phyloP scores from a whole-genome alignment of 139 green algal species.

The Micractinium sp. region DNA sequence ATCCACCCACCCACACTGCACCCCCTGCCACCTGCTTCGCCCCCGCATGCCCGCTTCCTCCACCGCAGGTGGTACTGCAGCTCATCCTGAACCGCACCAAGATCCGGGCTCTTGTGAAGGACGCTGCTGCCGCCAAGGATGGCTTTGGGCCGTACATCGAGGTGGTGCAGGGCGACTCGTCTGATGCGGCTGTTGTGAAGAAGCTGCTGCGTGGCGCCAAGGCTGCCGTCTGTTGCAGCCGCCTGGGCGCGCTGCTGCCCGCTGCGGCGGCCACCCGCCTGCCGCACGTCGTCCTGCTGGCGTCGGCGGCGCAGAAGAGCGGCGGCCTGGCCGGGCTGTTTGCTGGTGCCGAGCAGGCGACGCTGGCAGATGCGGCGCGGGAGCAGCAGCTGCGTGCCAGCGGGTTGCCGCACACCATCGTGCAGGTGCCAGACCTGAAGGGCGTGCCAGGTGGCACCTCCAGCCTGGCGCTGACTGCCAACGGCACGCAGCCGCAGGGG shows the following conservation, averaged over 20 bases:
- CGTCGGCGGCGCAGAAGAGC: not conserved
- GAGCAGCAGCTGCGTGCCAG: slow-evolving; percentile 23
- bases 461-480: not conserved
- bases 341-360: not conserved
- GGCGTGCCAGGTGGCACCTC: slow-evolving; percentile 7
- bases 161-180: slow-evolving; percentile 9
- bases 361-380: slow-evolving; percentile 29
- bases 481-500: not conserved
- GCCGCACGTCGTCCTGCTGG: slow-evolving; percentile 45
- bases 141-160: slow-evolving; percentile 50
- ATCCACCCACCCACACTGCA: not conserved
- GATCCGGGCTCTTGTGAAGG: slow-evolving; percentile 34
- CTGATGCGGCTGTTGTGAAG: slow-evolving; percentile 16
- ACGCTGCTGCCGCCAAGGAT: slow-evolving; percentile 4
- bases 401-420: slow-evolving; percentile 37
- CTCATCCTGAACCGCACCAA: slow-evolving; percentile 42
- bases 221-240: slow-evolving; percentile 31
- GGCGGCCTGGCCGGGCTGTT: slow-evolving; percentile 15
- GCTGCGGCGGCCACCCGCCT: slow-evolving; percentile 11
- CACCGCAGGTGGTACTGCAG: slow-evolving; percentile 41
- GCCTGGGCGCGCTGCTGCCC: slow-evolving; percentile 20
- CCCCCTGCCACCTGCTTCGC: not conserved
- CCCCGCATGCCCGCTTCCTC: not conserved
- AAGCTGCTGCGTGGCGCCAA: slow-evolving; percentile 29
- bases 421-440: slow-evolving; percentile 27